Conservation (phyloP, 345 rosid genomes). For the Acer campestre region DNA sequence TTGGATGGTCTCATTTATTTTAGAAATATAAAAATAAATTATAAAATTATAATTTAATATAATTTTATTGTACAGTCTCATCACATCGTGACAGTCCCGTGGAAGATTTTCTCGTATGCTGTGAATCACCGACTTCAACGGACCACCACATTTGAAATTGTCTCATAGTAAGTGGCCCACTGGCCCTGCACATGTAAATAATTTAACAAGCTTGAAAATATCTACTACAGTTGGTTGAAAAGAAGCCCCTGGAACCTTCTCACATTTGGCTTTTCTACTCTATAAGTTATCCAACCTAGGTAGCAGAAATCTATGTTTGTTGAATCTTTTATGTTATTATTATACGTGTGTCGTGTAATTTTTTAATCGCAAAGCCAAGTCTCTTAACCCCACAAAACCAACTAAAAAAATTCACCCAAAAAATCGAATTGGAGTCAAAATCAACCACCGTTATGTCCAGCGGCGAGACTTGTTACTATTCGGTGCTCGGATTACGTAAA, state of each 20-base stretch:
- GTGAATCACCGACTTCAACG: not conserved
- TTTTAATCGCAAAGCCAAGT: not conserved
- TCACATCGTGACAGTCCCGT: too few relatives aligned
- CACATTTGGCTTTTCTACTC: not conserved
- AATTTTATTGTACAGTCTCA: too few relatives aligned
- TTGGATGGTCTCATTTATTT: too few relatives aligned
- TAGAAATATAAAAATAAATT: too few relatives aligned
- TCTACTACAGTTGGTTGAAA: not conserved
- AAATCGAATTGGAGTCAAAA: not conserved
- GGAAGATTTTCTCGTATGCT: too few relatives aligned
- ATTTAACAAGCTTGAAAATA: not conserved
- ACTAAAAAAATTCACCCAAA: not conserved
- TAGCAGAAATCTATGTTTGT: not conserved
- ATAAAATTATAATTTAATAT: too few relatives aligned
- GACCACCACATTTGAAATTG: conserved; percentile 10
- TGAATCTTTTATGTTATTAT: not conserved
- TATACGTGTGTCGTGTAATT: too few relatives aligned
- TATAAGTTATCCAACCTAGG: not conserved
- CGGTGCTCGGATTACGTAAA: conserved; percentile 37
- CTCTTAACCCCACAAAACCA: not conserved
- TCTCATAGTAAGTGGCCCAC: not conserved
- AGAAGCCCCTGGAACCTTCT: conserved; percentile 24
- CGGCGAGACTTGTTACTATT: conserved; percentile 24
- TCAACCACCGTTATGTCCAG: conserved; percentile 17
- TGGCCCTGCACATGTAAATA: not conserved